Percentiles rank a stretch among this genome's conserved stretches.
Evolutionary conservation across 345 rosid genomes (phyloP).

Genomic region (Excoecaria cochinchinensis): DNA sequence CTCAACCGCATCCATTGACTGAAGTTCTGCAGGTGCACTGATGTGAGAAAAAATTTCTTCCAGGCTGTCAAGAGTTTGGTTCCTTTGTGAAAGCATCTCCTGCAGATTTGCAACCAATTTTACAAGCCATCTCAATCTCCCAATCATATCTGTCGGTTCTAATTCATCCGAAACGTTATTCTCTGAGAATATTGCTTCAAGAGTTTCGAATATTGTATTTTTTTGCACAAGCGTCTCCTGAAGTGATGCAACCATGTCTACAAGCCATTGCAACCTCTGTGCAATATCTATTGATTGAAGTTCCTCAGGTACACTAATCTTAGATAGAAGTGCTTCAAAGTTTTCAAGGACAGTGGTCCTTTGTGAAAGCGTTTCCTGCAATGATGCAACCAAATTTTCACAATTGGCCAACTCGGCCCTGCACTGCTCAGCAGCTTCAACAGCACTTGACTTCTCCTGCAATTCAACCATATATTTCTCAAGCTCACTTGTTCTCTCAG

Average conservation of each 20-base stretch:
- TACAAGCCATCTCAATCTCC: slow-evolving; percentile 24
- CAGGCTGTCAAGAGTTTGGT: slow-evolving; percentile 9
- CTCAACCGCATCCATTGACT: slow-evolving; percentile 16
- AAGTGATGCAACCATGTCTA: slow-evolving; percentile 17
- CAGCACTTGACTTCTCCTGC: slow-evolving; percentile 55
- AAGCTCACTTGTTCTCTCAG: slow-evolving; percentile 67
- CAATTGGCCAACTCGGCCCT: slow-evolving; percentile 59
- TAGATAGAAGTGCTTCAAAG: slow-evolving; percentile 53
- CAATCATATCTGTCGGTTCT: slow-evolving; percentile 17
- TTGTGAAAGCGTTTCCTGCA: slow-evolving; percentile 56
- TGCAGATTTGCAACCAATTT: slow-evolving; percentile 20
- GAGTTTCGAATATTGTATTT: slow-evolving; percentile 8
- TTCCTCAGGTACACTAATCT: slow-evolving; percentile 51
- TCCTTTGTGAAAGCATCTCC: slow-evolving; percentile 23
- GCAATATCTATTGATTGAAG: slow-evolving; percentile 49
- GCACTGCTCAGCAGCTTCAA: slow-evolving; percentile 51
- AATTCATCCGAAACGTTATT: slow-evolving; percentile 14
- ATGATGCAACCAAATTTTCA: slow-evolving; percentile 49
- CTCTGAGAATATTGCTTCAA: slow-evolving; percentile 28
- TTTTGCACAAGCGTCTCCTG: slow-evolving; percentile 20
- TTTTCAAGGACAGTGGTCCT: slow-evolving; percentile 52
- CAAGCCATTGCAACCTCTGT: slow-evolving; percentile 53
- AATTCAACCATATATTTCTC: slow-evolving; percentile 63
- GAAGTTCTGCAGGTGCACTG: slow-evolving; percentile 20
- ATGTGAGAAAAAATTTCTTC: slow-evolving; percentile 23